Conservation (phyloP, 1,284 basidiomycete genomes). For the Tylopilus sp. region DNA sequence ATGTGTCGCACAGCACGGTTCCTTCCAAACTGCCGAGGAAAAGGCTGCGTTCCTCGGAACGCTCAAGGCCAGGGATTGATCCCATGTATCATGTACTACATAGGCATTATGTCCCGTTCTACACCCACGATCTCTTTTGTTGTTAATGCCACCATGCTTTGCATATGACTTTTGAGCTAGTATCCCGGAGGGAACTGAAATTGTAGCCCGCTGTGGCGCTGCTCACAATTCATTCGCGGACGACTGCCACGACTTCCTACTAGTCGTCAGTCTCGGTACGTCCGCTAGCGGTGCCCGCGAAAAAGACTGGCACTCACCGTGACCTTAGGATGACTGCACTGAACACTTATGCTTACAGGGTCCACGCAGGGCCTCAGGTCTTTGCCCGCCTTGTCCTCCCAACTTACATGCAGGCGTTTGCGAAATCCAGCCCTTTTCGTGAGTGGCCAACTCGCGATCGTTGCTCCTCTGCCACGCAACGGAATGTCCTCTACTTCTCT, state of each 20-base stretch:
- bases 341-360: constrained; percentile 74
- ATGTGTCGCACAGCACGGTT: constrained; percentile 64
- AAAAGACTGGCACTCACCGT: constrained; percentile 6
- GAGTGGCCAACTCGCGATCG: constrained; percentile 3
- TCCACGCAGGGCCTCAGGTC: constrained; percentile 63
- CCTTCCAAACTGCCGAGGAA: constrained; percentile 96
- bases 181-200: neutral
- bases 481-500: constrained; percentile 4
- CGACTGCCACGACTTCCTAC: constrained; percentile 24
- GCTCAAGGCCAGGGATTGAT: constrained; percentile 75
- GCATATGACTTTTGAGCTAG: constrained; percentile 6
- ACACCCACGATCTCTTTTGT: constrained; percentile 33
- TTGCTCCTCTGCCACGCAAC: neutral
- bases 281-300: constrained; percentile 1
- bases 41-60: constrained; percentile 93
- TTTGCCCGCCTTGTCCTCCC: constrained; percentile 25
- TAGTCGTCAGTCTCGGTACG: constrained; percentile 53
- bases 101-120: constrained; percentile 37
- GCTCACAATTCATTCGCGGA: neutral
- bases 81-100: constrained; percentile 24
- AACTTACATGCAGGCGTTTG: constrained; percentile 16
- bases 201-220: constrained; percentile 11
- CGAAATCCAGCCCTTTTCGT: constrained; percentile 8
- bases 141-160: constrained; percentile 37
- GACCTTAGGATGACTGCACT: constrained; percentile 65